Evolutionary conservation across 2,329 filamentous ascomycete genomes (phyloP), one percentile per base, ranked within the genome.

Genomic region (Corynespora cassiicola): DNA sequence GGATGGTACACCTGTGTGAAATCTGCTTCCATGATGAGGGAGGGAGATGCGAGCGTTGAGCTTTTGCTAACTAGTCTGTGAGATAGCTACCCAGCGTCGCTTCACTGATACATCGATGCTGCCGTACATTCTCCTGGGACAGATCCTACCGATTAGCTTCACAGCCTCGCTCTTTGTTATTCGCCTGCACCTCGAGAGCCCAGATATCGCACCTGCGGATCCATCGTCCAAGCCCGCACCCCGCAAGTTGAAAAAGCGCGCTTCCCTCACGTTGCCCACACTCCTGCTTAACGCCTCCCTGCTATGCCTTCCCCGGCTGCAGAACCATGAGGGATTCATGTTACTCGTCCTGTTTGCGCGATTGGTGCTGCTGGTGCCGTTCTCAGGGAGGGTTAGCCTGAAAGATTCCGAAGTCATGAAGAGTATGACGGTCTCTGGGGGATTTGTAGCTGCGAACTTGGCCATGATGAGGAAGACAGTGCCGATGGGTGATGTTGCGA

Each of bases 71-170:
- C 8, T 7, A 39, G 30, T 7, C 31, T 16, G n/a, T 15, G 3
- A 8, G n/a, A 2, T 16, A 62, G 58, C 47, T 7, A 46, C 49
- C 16, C 24, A 50, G 27, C 42, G 39, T 14, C 20, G 18, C 10
- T 45, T 54, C 34, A 28, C 47, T 2, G 9, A 27, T 3, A 31
- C 36, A 7, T 40, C 17, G 5, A 55, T 56, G 39, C 27, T 51
- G 3, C 50, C 52, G 1, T 66, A 54, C 22, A 52, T 62, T n/a
- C 8, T 59, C 5, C 49, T 66, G 5, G 46, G 52, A 21, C 58
- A 64, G 25, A 62, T 56, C 16, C 45, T 66, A 2, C 62, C 62
- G 1, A 56, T 61, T 2, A 52, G 51, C 17, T 58, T 65, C 21
- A 53, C 62, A 7, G 44, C 41, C 1, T 43, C 47, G 5, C 45